Evolutionary conservation across 768 basidiomycete genomes (phyloP), one percentile per base, ranked within the genome.

Genomic region (Tylopilus balloui): DNA sequence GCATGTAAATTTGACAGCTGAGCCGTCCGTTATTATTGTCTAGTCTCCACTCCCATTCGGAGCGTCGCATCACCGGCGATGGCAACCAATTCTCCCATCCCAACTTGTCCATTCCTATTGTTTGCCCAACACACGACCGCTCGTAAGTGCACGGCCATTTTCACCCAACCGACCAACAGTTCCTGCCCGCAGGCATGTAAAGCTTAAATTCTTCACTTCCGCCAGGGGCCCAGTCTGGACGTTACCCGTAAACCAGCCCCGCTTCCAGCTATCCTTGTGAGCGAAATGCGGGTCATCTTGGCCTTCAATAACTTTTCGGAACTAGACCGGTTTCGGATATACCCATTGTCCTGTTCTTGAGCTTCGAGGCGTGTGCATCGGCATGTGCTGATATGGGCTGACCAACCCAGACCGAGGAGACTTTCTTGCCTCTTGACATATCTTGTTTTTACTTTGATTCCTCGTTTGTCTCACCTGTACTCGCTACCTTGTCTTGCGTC

Each of bases 291-390:
- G 45, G 31, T 50, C 41, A 63, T 63, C 58, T 48, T 36, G 40
- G 37, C 41, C 43, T 29, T 38, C 51, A 44, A 49, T 37, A 34
- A 47, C n/a, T 44, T 48, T 51, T 56, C 63, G 65, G 64, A 61
- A 53, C 66, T 69, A 67, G 56, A 59, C 63, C 65, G 66, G 67
- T 67, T 67, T 69, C 67, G 66, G 66, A 65, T 57, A 53, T 64
- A 57, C 36, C 41, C 66, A 61, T 67, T 69, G 63, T 69, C 61
- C 53, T 39, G 35, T 54, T 58, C 50, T 54, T 47, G 52, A 55
- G 43, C 53, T 51, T 56, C 50, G 43, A 41, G 21, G 50, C 58
- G 48, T 47, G 43, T 52, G 48, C 48, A 47, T 51, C 43, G 37
- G 42, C 45, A 43, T 63, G 32, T 35, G 43, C 17, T 42, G 45